phyloP scores from a whole-genome alignment of 1,284 basidiomycete species.

The Wallemia ichthyophaga region DNA sequence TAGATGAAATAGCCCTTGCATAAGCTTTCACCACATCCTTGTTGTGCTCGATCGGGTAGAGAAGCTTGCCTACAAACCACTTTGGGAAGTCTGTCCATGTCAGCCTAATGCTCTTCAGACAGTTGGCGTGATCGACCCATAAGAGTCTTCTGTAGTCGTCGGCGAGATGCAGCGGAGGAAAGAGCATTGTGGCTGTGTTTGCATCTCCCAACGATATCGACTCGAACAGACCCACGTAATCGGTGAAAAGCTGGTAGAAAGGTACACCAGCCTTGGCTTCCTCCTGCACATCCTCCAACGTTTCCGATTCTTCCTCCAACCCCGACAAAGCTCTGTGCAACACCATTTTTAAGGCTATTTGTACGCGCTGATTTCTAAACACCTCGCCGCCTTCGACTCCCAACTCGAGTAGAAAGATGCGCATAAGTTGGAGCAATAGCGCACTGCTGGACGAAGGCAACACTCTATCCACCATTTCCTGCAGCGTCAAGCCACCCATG shows the following conservation, averaged over 20 bases:
- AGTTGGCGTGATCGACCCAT: slow-evolving; percentile 45
- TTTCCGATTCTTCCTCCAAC: not conserved
- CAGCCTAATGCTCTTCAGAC: not conserved
- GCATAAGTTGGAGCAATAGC: not conserved
- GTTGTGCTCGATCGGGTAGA: not conserved
- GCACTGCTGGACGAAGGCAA: not conserved
- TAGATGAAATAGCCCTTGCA: not conserved
- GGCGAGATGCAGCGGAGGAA: slow-evolving; percentile 46
- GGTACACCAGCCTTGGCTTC: slow-evolving; percentile 20
- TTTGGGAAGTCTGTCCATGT: not conserved
- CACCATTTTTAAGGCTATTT: not conserved
- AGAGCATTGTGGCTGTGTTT: slow-evolving; percentile 41
- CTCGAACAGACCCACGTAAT: slow-evolving; percentile 65
- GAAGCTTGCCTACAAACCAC: not conserved
- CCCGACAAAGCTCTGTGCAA: not conserved
- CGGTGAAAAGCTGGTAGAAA: slow-evolving; percentile 83
- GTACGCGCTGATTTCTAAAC: not conserved
- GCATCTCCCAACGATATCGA: slow-evolving; percentile 61
- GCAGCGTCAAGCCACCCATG: not conserved
- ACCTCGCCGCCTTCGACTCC: not conserved
- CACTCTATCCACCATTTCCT: not conserved
- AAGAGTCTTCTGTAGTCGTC: slow-evolving; percentile 54
- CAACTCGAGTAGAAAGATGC: not conserved
- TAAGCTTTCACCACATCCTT: not conserved
- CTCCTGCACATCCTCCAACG: slow-evolving; percentile 1